Evolutionary conservation across 129 eudicot species (phyloP).

Genomic region (Tagetes patula): DNA sequence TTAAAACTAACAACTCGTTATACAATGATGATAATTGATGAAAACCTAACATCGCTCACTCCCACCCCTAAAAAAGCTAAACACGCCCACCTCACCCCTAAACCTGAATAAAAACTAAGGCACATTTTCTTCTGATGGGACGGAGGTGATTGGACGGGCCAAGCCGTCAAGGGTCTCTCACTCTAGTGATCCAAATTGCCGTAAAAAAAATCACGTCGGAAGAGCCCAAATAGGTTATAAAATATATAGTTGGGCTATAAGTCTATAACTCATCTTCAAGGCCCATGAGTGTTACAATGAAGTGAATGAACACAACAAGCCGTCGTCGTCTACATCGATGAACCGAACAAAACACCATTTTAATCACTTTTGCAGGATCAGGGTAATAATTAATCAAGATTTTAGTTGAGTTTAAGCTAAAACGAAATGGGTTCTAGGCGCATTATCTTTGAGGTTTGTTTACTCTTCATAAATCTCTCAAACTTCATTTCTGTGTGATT

Average conservation of each 20-base stretch:
- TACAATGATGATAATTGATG: no score
- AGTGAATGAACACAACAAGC: neutral
- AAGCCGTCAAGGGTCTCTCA: neutral
- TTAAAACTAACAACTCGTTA: no score
- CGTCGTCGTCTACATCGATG: constrained; percentile 10
- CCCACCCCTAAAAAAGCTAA: no score
- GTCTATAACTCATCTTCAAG: neutral
- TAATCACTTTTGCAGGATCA: constrained; percentile 5
- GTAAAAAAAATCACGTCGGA: no score
- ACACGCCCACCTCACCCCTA: no score
- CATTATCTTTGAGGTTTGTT: constrained; percentile 29
- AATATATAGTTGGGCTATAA: neutral
- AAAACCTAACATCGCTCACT: no score
- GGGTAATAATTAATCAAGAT: constrained; percentile 13
- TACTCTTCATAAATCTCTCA: neutral
- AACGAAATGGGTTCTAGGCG: constrained; percentile 29
- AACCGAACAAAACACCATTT: neutral
- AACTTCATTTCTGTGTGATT: neutral
- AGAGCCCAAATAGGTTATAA: neutral
- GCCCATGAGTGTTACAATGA: constrained; percentile 3
- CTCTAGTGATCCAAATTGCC: neutral
- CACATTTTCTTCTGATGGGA: no score
- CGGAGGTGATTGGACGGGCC: no score
- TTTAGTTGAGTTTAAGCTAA: constrained; percentile 4
- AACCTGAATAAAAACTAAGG: no score